Conservation (phyloP, 441 rosid genomes). For the Gossypium lobatum region DNA sequence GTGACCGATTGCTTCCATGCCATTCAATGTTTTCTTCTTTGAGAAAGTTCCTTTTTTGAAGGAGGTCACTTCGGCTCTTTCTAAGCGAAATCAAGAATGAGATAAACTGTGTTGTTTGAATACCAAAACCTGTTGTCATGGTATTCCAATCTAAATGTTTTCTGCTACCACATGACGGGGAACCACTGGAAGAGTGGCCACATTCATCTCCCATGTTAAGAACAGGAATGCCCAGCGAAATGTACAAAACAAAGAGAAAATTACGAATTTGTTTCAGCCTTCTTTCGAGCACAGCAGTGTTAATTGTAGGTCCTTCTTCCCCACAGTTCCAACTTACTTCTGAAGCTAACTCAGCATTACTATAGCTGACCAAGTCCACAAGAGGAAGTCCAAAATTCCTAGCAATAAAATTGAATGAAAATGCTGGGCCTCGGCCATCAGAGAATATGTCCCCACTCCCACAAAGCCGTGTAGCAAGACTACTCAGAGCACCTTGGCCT, state of each 20-base stretch:
- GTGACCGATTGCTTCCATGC: conserved; percentile 60
- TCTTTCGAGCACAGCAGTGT: conserved; percentile 60
- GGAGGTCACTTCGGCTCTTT: conserved; percentile 55
- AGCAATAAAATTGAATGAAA: conserved; percentile 65
- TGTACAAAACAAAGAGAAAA: conserved; percentile 62
- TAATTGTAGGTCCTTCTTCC: conserved; percentile 79
- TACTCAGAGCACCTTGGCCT: conserved; percentile 68
- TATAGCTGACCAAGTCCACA: conserved; percentile 83
- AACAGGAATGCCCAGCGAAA: conserved; percentile 79
- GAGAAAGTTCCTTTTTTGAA: conserved; percentile 54
- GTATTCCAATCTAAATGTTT: conserved; percentile 68
- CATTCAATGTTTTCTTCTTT: conserved; percentile 69
- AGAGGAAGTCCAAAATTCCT: conserved; percentile 80
- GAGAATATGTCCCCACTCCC: conserved; percentile 84
- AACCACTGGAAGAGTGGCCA: conserved; percentile 74
- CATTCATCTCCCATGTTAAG: conserved; percentile 96
- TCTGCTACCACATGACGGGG: conserved; percentile 41
- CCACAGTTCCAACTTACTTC: conserved; percentile 95
- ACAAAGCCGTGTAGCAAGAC: conserved; percentile 83
- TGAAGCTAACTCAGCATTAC: conserved; percentile 38
- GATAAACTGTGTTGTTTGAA: conserved; percentile 64
- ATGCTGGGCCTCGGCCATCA: conserved; percentile 83
- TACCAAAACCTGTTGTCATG: conserved; percentile 52
- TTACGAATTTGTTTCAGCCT: conserved; percentile 81
- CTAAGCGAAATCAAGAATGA: conserved; percentile 65